phyloP scores from a whole-genome alignment of 345 rosid species.

The Arabidopsis arenosa region DNA sequence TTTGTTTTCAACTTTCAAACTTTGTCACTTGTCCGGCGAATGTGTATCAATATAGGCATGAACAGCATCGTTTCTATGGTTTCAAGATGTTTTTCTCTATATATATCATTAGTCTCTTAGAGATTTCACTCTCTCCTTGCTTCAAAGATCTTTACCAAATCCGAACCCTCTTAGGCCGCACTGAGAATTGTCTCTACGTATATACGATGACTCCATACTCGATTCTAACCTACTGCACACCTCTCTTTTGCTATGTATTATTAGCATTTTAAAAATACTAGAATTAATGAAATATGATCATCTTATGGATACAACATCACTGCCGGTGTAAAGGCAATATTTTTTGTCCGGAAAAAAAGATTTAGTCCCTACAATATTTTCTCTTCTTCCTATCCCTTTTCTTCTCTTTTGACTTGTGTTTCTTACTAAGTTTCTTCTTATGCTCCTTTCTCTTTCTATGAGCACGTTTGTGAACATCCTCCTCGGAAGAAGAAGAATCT shows the following conservation, averaged over 20 bases:
- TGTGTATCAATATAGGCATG: constrained; percentile 28
- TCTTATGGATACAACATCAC: neutral
- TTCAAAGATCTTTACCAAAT: neutral
- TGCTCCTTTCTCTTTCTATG: constrained; percentile 50
- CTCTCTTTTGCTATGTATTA: no score
- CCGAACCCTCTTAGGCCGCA: neutral
- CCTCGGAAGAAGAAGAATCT: constrained; percentile 46
- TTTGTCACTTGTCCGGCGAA: neutral
- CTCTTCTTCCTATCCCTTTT: constrained; percentile 44
- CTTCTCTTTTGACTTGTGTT: constrained; percentile 54
- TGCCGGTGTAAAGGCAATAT: neutral
- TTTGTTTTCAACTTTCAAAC: constrained; percentile 17
- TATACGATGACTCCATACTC: no score
- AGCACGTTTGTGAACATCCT: constrained; percentile 45
- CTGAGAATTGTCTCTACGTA: neutral
- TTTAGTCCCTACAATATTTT: constrained; percentile 19
- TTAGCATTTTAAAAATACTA: no score
- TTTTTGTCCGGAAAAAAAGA: neutral
- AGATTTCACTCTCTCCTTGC: neutral
- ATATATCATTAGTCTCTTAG: neutral
- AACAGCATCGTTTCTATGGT: neutral
- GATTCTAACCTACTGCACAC: no score
- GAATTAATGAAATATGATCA: neutral
- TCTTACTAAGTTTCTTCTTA: constrained; percentile 53
- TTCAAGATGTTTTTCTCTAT: neutral